Base-by-base conservation (phyloP, 1,139 yeast genomes). In the Kazachstania sp. region DNA sequence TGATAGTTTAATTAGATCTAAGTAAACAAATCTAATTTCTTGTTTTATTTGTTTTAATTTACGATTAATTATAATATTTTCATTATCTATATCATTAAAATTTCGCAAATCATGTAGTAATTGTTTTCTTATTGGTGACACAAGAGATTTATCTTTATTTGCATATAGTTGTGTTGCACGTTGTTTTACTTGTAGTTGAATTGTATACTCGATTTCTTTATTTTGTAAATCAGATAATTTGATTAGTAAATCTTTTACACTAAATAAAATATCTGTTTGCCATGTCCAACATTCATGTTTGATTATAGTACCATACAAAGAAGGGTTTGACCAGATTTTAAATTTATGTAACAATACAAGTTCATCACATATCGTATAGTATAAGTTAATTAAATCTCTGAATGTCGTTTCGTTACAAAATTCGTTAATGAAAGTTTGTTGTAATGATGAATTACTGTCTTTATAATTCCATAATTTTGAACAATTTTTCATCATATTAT, bases 351-450 rank as follows among this genome's bases (percentile, higher is more conserved):
- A 64, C 28, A 81, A 65, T 34, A 74, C 65, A 18, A 78, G 56
- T 62, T 83, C 88, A 63, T 83, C 88, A 57, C 75, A 75, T 32
- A 80, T 59, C 3, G 82, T 78, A 63, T 81, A 82, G 59, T 79
- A 80, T n/a, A 81, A 63, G 41, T 77, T 73, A 37, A 75, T 64
- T 20, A 76, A 51, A 37, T 80, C 80, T 7, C 74, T 71, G 37
- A 79, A 55, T 7, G 75, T 69, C 30, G 62, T 59, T 55, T 73
- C 73, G 45, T 68, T 74, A 18, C 73, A 58, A 64, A 77, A 69
- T 16, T 59, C 50, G 20, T 57, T 52, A 8, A 58, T 45, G 32
- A 68, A 50, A 15, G 32, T 36, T 15, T 28, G 13, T 26, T 34
- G 29, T 26, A 39, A n/a, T 7, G 29, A 13, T 8, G 15, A 4